Evolutionary conservation across 2,329 filamentous ascomycete genomes (phyloP).

Genomic region (Aspergillus latus): DNA sequence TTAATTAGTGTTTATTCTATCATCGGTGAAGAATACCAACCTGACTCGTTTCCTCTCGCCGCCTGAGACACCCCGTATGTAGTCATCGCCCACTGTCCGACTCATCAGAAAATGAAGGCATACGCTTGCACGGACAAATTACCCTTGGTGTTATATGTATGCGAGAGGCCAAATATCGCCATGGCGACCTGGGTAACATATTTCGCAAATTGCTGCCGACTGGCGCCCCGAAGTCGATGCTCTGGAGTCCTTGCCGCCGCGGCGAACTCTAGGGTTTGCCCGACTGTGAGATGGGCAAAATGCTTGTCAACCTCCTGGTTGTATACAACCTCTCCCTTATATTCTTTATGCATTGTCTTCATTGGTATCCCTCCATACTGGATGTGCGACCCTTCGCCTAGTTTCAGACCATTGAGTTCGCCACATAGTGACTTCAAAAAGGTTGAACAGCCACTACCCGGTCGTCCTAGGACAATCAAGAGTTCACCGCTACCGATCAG

Average conservation of each 20-base stretch:
- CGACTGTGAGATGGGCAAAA: slow-evolving; percentile 58
- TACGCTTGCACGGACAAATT: background rate
- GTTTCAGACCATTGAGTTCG: slow-evolving; percentile 74
- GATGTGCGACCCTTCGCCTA: slow-evolving; percentile 68
- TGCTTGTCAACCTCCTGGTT: slow-evolving; percentile 49
- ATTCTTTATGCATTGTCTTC: slow-evolving; percentile 69
- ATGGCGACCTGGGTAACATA: slow-evolving; percentile 43
- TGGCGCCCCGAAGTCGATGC: slow-evolving; percentile 40
- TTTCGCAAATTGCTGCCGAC: slow-evolving; percentile 45
- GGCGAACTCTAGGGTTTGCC: slow-evolving; percentile 58
- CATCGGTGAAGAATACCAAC: slow-evolving; percentile 31
- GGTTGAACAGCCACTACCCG: slow-evolving; percentile 65
- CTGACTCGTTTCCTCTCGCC: slow-evolving; percentile 62
- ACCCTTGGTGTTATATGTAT: slow-evolving; percentile 49
- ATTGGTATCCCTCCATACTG: slow-evolving; percentile 71
- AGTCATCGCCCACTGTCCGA: slow-evolving; percentile 50
- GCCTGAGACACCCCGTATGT: slow-evolving; percentile 61
- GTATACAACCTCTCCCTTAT: slow-evolving; percentile 42
- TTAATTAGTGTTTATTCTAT: slow-evolving; percentile 22
- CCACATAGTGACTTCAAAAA: slow-evolving; percentile 81
- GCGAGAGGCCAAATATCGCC: slow-evolving; percentile 43
- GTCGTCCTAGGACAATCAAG: slow-evolving; percentile 42
- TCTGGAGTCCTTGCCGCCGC: slow-evolving; percentile 53
- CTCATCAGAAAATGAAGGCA: slow-evolving; percentile 8
- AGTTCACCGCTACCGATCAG: slow-evolving; percentile 52